phyloP scores from a whole-genome alignment of 805 yeast species.

The Dipodascopsis uninucleata region DNA sequence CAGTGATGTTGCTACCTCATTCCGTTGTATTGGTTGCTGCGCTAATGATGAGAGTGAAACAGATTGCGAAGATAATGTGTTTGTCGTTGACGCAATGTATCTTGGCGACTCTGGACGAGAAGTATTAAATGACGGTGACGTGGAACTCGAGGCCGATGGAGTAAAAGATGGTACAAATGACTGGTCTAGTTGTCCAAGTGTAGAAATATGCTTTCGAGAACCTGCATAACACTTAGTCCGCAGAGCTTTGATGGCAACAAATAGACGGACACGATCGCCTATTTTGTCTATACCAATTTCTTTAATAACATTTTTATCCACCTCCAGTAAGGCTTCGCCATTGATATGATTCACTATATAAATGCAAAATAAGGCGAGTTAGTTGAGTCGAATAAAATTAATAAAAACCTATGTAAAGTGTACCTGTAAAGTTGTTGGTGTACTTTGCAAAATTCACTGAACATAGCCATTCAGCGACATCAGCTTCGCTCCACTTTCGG shows the following conservation, averaged over 20 bases:
- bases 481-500: constrained; percentile 32
- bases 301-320: constrained; percentile 60
- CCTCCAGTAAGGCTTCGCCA: constrained; percentile 52
- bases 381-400: background rate
- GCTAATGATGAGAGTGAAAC: too few relatives aligned
- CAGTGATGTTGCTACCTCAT: too few relatives aligned
- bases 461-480: constrained; percentile 36
- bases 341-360: constrained; percentile 50
- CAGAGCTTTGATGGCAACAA: constrained; percentile 52
- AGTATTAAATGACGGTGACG: too few relatives aligned
- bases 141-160: background rate
- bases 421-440: constrained; percentile 24
- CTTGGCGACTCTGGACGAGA: too few relatives aligned
- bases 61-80: too few relatives aligned
- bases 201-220: constrained; percentile 5
- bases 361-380: background rate
- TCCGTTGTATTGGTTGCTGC: too few relatives aligned
- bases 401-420: background rate
- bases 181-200: constrained; percentile 22
- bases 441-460: constrained; percentile 34
- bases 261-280: constrained; percentile 76
- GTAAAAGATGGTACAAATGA: constrained; percentile 29
- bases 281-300: constrained; percentile 72
- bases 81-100: too few relatives aligned
- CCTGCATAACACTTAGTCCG: constrained; percentile 36